These are phyloP conservation scores for Naganishia onofrii DNA, from an alignment of 768 basidiomycete genomes.

Conservation along the genomic window DNA sequence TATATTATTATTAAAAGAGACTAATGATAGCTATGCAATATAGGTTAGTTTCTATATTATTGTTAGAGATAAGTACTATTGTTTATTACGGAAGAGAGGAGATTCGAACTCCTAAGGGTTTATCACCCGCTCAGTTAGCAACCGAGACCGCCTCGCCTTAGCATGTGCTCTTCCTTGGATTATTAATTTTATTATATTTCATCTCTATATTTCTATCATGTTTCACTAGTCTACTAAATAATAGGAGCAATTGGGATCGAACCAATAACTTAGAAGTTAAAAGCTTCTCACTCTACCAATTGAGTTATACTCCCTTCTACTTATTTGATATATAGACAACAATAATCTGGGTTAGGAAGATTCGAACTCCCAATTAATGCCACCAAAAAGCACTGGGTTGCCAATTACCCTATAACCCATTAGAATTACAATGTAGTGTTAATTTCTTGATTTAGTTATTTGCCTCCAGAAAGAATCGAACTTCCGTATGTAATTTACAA, in stretches of 20 bases:
- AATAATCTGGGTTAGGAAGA: constrained; percentile 20
- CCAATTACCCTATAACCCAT: constrained; percentile 25
- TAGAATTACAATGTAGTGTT: no score
- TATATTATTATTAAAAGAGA: no score
- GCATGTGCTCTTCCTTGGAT: constrained; percentile 29
- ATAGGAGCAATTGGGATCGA: constrained; percentile 17
- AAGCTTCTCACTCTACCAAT: constrained; percentile 25
- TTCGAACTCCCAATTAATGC: constrained; percentile 16
- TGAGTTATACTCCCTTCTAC: constrained; percentile 12
- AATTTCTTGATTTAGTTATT: not conserved
- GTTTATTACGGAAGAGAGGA: constrained; percentile 25
- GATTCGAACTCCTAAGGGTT: constrained; percentile 27
- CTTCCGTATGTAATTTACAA: constrained; percentile 2
- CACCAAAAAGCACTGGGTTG: constrained; percentile 24
- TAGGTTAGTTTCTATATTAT: no score
- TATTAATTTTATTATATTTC: not conserved
- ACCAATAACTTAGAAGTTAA: constrained; percentile 24
- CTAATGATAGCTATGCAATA: no score
- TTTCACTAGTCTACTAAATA: no score
- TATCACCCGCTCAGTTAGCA: constrained; percentile 30
- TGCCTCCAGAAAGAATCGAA: constrained; percentile 1
- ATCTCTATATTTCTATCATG: not conserved
- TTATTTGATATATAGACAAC: no score
- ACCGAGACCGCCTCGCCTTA: constrained; percentile 32
- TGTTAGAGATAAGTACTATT: no score